These are phyloP conservation scores for Fusarium sp. DNA, from an alignment of 2,329 filamentous ascomycete species.

Conservation along the genomic window DNA sequence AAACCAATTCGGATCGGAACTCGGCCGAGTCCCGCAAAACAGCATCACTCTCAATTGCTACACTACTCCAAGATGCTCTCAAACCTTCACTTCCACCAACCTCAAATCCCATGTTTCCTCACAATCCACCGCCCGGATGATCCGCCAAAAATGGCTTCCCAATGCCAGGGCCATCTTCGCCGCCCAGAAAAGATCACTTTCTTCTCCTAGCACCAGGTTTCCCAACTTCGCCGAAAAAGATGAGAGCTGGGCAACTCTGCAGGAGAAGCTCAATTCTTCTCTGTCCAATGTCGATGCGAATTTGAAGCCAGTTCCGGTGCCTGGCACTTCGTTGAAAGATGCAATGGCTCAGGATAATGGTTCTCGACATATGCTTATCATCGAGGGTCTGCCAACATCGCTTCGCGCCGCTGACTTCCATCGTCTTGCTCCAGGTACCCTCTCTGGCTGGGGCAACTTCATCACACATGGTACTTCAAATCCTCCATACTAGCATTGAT, in stretches of 20 bases:
- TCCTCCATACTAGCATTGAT: background rate
- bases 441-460: conserved; percentile 75
- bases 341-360: background rate
- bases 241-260: background rate
- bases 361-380: conserved; percentile 60
- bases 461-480: conserved; percentile 64
- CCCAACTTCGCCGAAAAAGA: background rate
- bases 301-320: background rate
- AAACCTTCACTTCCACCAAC: background rate
- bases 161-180: conserved; percentile 37
- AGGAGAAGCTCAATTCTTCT: background rate
- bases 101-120: conserved; percentile 31
- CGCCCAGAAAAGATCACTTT: conserved; percentile 18
- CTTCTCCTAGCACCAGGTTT: background rate
- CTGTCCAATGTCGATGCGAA: background rate
- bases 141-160: conserved; percentile 46
- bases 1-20: conserved; percentile 29
- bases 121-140: conserved; percentile 46
- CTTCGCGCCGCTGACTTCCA: conserved; percentile 77
- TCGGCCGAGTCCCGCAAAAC: conserved; percentile 22
- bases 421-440: conserved; percentile 72
- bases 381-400: conserved; percentile 68
- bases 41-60: background rate
- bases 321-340: background rate
- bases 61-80: background rate